Base-by-base conservation (phyloP, 1,284 basidiomycete species). In the Volvariella volvacea region DNA sequence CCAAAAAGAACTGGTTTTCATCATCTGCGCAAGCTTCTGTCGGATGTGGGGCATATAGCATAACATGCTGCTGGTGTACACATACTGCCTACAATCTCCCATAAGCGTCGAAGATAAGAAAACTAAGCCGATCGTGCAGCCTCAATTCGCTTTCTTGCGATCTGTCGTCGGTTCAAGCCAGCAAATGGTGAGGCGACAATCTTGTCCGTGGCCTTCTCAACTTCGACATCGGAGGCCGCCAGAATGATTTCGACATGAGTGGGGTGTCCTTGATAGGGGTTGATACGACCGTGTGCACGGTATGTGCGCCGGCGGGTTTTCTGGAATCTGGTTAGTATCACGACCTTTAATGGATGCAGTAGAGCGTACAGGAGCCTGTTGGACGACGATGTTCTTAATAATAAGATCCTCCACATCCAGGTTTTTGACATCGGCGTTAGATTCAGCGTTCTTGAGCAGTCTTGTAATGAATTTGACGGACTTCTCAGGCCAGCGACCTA, bases 301-400 rank as follows among this genome's bases (percentile, higher is more conserved):
- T 96, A 99, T 56, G 96, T 99, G 66, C 96, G 91, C 62, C 96
- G 92, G 69, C 92, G 92, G 66, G 96, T 99, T 92, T 99, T 99
- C 87, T 91, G 55, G 22, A 46, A 38, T 43, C 20, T 48, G 37
- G 39, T 21, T 4, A 40, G 30, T 28, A 22, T n/a, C 43, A 44
- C 39, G 33, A 28, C 8, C 36, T 43, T 43, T 6, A 22, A 22
- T 12, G 16, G 38, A 21, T 31, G 15, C 7, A 31, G 28, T 19
- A 42, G 21, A 38, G 78, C 84, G 47, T 71, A 90, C 88, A 53
- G 95, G 96, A 55, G 96, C 96, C 74, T 99, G 95, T 68, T 99
- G 89, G 51, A 99, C 93, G 55, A 92, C 89, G 57, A 99, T 97
- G 81, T 88, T 96, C 78, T 89, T 93, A 79, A 99, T 95, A 64